phyloP scores from a whole-genome alignment of 176 grass and related monocot genomes.

The Tillandsia leiboldiana region DNA sequence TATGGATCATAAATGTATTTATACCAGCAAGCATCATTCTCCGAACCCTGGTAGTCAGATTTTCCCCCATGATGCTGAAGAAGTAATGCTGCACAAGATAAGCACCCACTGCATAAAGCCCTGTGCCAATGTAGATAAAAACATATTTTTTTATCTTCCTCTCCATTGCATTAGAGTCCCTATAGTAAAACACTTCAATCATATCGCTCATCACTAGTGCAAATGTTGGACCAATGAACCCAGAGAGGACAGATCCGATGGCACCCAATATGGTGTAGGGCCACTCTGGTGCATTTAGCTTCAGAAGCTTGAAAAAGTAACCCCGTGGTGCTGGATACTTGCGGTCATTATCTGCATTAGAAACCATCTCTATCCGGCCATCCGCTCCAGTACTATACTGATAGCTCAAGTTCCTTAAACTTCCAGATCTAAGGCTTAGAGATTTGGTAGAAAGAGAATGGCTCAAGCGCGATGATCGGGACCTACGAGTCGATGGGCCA shows the following conservation, averaged over 20 bases:
- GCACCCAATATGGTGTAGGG: constrained; percentile 60
- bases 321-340: constrained; percentile 56
- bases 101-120: constrained; percentile 54
- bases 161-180: constrained; percentile 63
- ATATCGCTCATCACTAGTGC: constrained; percentile 82
- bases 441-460: constrained; percentile 68
- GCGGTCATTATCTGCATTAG: constrained; percentile 54
- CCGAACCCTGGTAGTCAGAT: constrained; percentile 64
- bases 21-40: constrained; percentile 78
- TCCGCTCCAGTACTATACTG: constrained; percentile 67
- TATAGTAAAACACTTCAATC: constrained; percentile 76
- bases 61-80: constrained; percentile 87
- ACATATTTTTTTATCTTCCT: constrained; percentile 70
- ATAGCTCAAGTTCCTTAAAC: constrained; percentile 71
- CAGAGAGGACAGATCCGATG: constrained; percentile 54
- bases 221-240: constrained; percentile 66
- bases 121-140: constrained; percentile 67
- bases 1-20: too few relatives aligned
- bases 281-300: constrained; percentile 72
- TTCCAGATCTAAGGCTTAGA: constrained; percentile 61
- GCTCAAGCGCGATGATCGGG: constrained; percentile 49
- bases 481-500: constrained; percentile 41
- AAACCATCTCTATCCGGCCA: constrained; percentile 74
- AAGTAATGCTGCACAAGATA: constrained; percentile 80
- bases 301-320: constrained; percentile 67